Evolutionary conservation across 805 yeast genomes (phyloP).

Genomic region (Spathaspora boniae): DNA sequence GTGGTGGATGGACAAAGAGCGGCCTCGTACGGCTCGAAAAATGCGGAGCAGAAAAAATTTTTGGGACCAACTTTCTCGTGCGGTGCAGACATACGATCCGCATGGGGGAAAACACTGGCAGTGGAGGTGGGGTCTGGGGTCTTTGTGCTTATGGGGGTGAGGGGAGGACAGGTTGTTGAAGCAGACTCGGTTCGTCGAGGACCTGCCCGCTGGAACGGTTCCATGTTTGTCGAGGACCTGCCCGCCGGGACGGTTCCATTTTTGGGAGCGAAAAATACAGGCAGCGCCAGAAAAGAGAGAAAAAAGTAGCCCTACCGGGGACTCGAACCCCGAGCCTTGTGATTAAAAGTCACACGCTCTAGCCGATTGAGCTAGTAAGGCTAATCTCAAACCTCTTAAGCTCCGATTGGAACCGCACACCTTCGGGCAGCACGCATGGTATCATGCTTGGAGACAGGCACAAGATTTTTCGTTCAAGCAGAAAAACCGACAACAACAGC

Average conservation of each 20-base stretch:
- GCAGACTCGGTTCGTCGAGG: no score
- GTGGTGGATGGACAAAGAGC: not conserved
- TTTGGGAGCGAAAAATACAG: not conserved
- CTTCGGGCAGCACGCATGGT: not conserved
- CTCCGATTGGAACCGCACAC: not conserved
- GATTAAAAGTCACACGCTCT: conserved; percentile 28
- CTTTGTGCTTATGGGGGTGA: no score
- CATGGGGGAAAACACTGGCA: no score
- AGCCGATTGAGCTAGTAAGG: conserved; percentile 28
- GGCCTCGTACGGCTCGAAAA: no score
- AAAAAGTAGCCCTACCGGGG: conserved; percentile 24
- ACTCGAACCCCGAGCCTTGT: conserved; percentile 28
- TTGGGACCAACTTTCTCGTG: no score
- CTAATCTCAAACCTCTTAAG: conserved; percentile 4
- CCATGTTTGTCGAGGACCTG: no score
- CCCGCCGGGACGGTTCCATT: not conserved
- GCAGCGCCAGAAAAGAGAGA: conserved; percentile 1
- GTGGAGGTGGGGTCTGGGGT: no score
- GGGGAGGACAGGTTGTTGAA: no score
- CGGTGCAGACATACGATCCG: no score
- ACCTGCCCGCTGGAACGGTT: no score
- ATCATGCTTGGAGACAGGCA: not conserved
- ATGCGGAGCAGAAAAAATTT: no score
- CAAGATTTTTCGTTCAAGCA: not conserved
- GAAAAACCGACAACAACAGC: not conserved